Evolutionary conservation across 2,329 filamentous ascomycete genomes (phyloP), one percentile per base, ranked within the genome.

Genomic region (Dothistroma pini): DNA sequence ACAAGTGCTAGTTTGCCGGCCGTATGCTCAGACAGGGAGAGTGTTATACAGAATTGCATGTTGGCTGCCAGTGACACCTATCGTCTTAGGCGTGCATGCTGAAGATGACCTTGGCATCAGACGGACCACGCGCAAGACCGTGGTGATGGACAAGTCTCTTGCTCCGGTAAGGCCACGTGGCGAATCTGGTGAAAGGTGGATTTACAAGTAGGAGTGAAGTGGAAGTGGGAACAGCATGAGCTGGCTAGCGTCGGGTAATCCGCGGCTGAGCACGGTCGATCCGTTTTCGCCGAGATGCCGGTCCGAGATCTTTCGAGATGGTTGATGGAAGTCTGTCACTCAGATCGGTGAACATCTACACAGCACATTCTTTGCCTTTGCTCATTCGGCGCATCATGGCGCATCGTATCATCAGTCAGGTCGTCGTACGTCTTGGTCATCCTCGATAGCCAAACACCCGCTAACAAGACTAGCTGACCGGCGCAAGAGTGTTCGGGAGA

Each of bases 341-440:
- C 25, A 29, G 25, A 3, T 3, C 25, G 12, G 21, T 31, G 29
- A 51, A 51, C 41, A 29, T 48, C 29, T 38, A 35, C 41, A 16
- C 32, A 60, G 16, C 31, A 52, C 53, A 50, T 56, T 54, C 55
- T 58, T 55, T 54, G 57, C 62, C 52, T 51, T 51, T 52, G 25
- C 52, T 59, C 49, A 44, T 60, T 57, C 38, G 48, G 58, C 56
- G 49, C 59, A 56, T 11, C 44, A 69, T 68, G 93, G 93, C 93
- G 76, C 91, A 97, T 82, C 90, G 92, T 73, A 89, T 97, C 78
- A 88, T 99, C 81, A 91, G 91, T 65, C 91, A 96, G 80, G 92
- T 96, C 79, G 87, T 97, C 78, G 64, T 66, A 50, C 54, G 64
- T 66, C 48, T 12, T 16, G 29, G 9, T n/a, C 4, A 8, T 14